Conservation (phyloP, 1,284 basidiomycete species). For the Melampsora larici-populina region DNA sequence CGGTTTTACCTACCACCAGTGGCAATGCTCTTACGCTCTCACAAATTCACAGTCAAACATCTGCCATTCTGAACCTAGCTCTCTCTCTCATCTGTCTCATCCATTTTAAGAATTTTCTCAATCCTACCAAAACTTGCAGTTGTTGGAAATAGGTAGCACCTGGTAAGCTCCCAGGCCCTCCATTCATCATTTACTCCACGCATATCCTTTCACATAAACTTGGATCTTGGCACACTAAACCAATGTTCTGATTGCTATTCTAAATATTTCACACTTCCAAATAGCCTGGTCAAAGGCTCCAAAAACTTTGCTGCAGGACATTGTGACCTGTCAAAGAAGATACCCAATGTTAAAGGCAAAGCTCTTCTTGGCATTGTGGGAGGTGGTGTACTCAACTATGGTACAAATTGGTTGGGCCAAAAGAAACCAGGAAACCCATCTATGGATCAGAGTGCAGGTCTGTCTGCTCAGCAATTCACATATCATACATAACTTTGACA, state of each 20-base stretch:
- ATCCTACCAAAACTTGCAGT: constrained; percentile 27
- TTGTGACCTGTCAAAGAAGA: background rate
- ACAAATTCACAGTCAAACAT: constrained; percentile 22
- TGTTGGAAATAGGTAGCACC: constrained; percentile 21
- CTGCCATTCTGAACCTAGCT: constrained; percentile 18
- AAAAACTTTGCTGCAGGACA: background rate
- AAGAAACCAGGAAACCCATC: background rate
- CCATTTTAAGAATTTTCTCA: constrained; percentile 24
- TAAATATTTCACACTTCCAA: constrained; percentile 22
- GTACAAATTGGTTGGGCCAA: background rate
- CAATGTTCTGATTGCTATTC: background rate
- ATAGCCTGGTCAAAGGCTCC: background rate
- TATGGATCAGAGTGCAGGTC: constrained; percentile 1
- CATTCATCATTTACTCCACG: too few relatives aligned
- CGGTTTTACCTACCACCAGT: too few relatives aligned
- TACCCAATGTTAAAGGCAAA: background rate
- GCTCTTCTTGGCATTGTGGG: background rate
- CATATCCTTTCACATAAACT: too few relatives aligned
- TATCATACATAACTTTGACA: background rate
- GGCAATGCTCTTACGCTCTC: too few relatives aligned
- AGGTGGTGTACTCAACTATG: background rate
- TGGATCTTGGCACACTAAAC: background rate
- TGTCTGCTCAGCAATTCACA: background rate
- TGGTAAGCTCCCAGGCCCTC: constrained; percentile 4
- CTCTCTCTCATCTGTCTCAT: constrained; percentile 21